Base-by-base conservation (phyloP, 805 yeast genomes). In the Wickerhamomyces queroliae region DNA sequence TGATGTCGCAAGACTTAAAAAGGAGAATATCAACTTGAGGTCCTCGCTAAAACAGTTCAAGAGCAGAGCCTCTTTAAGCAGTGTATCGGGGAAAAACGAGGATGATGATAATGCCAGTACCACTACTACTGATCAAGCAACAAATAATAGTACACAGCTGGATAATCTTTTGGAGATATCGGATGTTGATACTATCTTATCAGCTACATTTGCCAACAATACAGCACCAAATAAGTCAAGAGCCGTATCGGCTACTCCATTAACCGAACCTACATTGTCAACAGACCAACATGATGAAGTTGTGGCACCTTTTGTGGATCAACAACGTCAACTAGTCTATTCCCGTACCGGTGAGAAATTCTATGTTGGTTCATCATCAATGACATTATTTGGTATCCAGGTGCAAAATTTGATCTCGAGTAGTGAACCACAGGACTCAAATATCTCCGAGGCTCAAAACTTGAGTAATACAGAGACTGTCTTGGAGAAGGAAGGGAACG, bases 341-440 rank as follows among this genome's bases (percentile, higher is more conserved):
- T 80, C 89, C 0, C 67, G 87, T 45, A 80, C 88, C 1, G 91
- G 91, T 5, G 87, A 82, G 49, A 72, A 77, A 41, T 73, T 83
- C 28, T 84, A 83, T 52, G 85, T 83, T 27, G 95, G 95, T 0
- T 80, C 89, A 1, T 82, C 90, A 0, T 83, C 91, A 1, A 83
- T 84, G 90, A 83, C 93, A 0, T 59, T 83, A 15, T 84, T 84
- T 57, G 90, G 90, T 6, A 63, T 84, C 41, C 91, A 84, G 47
- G 81, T 84, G 39, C 87, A 82, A 53, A 77, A 78, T 42, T 65
- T 80, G 72, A 72, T 79, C 12, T 48, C 56, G 6, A 45, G 50
- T 10, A 36, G 40, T 11, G 45, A 45, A 26, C 56, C 59, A 31
- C 51, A 51, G 30, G 31, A 53, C 3, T 37, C 50, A 10, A 49